Base-by-base conservation (phyloP, 345 rosid species). In the Nasturtium officinale region DNA sequence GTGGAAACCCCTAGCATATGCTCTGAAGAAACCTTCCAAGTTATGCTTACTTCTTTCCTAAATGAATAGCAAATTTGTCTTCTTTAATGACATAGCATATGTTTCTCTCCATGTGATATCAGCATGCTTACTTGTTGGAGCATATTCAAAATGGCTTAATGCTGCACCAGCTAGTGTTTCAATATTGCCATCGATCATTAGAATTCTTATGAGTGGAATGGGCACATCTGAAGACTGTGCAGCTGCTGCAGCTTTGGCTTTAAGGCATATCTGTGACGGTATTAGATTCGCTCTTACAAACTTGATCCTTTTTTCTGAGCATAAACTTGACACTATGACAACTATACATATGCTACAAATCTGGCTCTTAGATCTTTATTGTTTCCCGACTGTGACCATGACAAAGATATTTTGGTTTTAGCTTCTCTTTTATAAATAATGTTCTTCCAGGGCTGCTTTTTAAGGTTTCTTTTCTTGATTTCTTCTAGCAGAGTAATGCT, bases 101-200 rank as follows among this genome's bases (percentile, higher is more conserved):
- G 26, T 50, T 54, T 28, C 5, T 58, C 5, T 58, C 71, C 46
- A 55, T 73, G 62, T 38, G 61, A 40, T 82, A 78, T 83, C 92
- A 95, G 99, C 91, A 72, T 96, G 99, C 89, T 83, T 96, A 72
- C 92, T 90, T 17, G 82, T 92, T 83, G 99, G 99, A 73, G 98
- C 95, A 68, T 92, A 92, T 77, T 96, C 99, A 71, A 96, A 86
- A 77, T 96, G 99, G 99, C 91, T 96, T 61, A 83, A 90, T 82
- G 82, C 91, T 73, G 89, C 92, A 56, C 83, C 92, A 67, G 84
- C 82, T 80, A 90, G 87, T 67, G 79, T 83, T 60, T 84, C 97
- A 69, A 75, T 87, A 75, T 82, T 96, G 81, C 86, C 98, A 50
- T 86, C 87, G 16, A 83, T 93, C 43, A 86, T 90, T 71, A 81